Evolutionary conservation across 768 basidiomycete species (phyloP).

Genomic region (Lyophyllum shimeji): DNA sequence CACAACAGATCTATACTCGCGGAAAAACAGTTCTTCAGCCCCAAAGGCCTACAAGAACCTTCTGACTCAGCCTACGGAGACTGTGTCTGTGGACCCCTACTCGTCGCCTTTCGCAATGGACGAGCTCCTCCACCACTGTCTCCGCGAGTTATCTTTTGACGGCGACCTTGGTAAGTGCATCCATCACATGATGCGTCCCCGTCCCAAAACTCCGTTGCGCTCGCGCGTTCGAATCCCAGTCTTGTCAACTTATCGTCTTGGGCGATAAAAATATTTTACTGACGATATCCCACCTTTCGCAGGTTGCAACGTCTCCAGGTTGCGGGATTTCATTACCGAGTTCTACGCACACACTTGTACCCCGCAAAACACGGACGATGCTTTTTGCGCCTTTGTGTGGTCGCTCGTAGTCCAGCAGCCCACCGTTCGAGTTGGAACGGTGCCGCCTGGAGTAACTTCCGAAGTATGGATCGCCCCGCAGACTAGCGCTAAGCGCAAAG

Average conservation of each 20-base stretch:
- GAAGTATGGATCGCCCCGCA: slow-evolving; percentile 83
- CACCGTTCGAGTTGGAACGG: slow-evolving; percentile 70
- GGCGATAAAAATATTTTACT: slow-evolving; percentile 13
- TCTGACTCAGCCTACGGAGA: neutral
- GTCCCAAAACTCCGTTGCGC: slow-evolving; percentile 13
- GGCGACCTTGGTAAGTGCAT: slow-evolving; percentile 79
- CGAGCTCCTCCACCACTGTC: slow-evolving; percentile 79
- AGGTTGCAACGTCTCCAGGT: slow-evolving; percentile 77
- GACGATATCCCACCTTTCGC: slow-evolving; percentile 11
- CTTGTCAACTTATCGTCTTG: slow-evolving; percentile 20
- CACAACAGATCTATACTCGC: neutral
- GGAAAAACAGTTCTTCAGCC: neutral
- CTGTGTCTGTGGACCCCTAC: neutral
- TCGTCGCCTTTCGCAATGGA: slow-evolving; percentile 52
- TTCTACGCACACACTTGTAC: slow-evolving; percentile 55
- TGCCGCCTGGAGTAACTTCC: slow-evolving; percentile 55
- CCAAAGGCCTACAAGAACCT: neutral
- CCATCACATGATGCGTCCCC: slow-evolving; percentile 30
- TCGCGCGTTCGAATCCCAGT: slow-evolving; percentile 46
- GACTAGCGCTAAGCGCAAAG: slow-evolving; percentile 63
- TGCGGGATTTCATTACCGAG: slow-evolving; percentile 65
- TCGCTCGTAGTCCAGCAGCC: slow-evolving; percentile 74
- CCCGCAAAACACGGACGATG: slow-evolving; percentile 64
- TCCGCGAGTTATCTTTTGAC: slow-evolving; percentile 87
- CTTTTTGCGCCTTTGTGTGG: slow-evolving; percentile 82